phyloP scores from a whole-genome alignment of 108 stramenopile species.

The Cyclostephanos tholiformis region DNA sequence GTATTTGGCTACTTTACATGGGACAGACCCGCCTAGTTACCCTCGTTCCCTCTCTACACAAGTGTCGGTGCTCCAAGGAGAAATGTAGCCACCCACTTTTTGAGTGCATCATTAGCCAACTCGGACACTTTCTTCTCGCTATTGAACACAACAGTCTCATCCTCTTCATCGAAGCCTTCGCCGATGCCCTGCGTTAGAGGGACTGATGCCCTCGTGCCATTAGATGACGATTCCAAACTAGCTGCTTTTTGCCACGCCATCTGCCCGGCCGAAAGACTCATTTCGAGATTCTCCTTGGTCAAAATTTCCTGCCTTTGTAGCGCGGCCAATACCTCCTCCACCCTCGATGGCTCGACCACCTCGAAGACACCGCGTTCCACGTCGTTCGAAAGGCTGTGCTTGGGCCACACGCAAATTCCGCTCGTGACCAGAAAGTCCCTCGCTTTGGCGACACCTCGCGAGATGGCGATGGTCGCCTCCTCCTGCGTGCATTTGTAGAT shows the following conservation, averaged over 20 bases:
- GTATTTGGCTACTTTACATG: background rate
- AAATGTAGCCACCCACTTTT: slow-evolving; percentile 80
- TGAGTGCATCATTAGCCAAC: slow-evolving; percentile 73
- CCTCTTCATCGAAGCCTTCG: slow-evolving; percentile 80
- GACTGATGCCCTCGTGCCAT: background rate
- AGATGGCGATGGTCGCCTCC: slow-evolving; percentile 62
- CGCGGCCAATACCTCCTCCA: slow-evolving; percentile 50
- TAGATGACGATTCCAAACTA: slow-evolving; percentile 4
- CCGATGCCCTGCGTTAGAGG: slow-evolving; percentile 55
- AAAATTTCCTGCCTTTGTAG: slow-evolving; percentile 63
- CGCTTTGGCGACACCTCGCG: slow-evolving; percentile 54
- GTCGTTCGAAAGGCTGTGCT: slow-evolving; percentile 57
- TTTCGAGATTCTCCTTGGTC: slow-evolving; percentile 50
- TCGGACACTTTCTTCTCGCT: slow-evolving; percentile 71
- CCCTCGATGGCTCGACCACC: slow-evolving; percentile 47
- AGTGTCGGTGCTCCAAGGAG: slow-evolving; percentile 63
- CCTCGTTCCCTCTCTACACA: slow-evolving; percentile 4
- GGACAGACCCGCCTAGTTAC: too few species aligned
- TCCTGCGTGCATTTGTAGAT: slow-evolving; percentile 74
- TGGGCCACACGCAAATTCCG: slow-evolving; percentile 70
- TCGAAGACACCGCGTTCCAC: slow-evolving; percentile 68
- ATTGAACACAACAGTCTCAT: slow-evolving; percentile 73
- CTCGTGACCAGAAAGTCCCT: slow-evolving; percentile 75
- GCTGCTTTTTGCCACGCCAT: slow-evolving; percentile 58
- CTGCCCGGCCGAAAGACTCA: slow-evolving; percentile 45